phyloP scores from a whole-genome alignment of 164 flowering plant species.

The Stephania japonica region DNA sequence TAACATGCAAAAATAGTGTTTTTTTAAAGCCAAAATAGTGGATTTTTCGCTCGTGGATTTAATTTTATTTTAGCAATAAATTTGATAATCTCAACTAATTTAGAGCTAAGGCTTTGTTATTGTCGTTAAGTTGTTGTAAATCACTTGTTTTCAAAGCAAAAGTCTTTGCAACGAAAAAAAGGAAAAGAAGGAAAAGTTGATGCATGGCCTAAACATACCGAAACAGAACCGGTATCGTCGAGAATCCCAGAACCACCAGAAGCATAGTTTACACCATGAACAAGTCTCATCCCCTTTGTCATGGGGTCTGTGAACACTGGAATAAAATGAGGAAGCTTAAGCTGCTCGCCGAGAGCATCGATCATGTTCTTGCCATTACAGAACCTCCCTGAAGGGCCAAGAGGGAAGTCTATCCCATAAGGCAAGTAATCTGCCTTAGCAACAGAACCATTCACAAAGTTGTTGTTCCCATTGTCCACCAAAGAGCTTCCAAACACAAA shows the following conservation, averaged over 20 bases:
- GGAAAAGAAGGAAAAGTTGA: too few relatives aligned
- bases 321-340: slow-evolving; percentile 34
- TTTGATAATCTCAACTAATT: too few relatives aligned
- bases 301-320: slow-evolving; percentile 43
- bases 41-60: too few relatives aligned
- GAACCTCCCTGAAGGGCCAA: slow-evolving; percentile 60
- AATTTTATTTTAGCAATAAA: too few relatives aligned
- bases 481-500: slow-evolving; percentile 78
- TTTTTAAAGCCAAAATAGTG: too few relatives aligned
- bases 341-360: slow-evolving; percentile 38
- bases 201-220: slow-evolving; percentile 31
- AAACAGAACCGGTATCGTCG: slow-evolving; percentile 41
- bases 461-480: slow-evolving; percentile 78
- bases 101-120: too few relatives aligned
- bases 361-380: slow-evolving; percentile 52
- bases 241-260: slow-evolving; percentile 67
- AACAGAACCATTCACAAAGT: slow-evolving; percentile 28
- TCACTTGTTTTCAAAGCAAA: too few relatives aligned
- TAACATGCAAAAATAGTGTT: neutral
- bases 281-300: slow-evolving; percentile 34
- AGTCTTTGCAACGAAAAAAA: too few relatives aligned
- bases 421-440: slow-evolving; percentile 51
- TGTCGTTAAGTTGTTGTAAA: too few relatives aligned
- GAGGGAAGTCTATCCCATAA: slow-evolving; percentile 59
- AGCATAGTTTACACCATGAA: slow-evolving; percentile 57